Evolutionary conservation across 176 grass and related monocot genomes (phyloP).

Genomic region (Saccharum spontaneum): DNA sequence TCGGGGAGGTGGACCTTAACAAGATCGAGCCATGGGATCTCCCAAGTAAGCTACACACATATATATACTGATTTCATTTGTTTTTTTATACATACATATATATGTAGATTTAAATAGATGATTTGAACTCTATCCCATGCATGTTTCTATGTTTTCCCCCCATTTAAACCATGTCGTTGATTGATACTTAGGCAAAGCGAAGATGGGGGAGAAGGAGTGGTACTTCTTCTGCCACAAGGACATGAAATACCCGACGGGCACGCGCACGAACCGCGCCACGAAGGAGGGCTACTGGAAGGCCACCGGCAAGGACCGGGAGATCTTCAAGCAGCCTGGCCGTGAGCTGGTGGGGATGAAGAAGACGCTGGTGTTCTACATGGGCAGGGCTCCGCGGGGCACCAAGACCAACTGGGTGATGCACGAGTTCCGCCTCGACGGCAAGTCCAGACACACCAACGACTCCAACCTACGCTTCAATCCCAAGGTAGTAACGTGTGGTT

Average conservation of each 20-base stretch:
- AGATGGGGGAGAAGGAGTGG: constrained; percentile 74
- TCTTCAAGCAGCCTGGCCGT: constrained; percentile 21
- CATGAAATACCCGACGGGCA: constrained; percentile 73
- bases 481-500: constrained; percentile 28
- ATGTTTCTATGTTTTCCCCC: not conserved
- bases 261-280: constrained; percentile 72
- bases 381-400: constrained; percentile 65
- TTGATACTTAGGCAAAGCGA: constrained; percentile 55
- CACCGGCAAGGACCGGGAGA: constrained; percentile 81
- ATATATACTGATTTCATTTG: not conserved
- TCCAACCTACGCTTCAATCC: not conserved
- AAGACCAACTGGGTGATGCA: constrained; percentile 91
- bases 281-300: constrained; percentile 83
- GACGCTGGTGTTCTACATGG: constrained; percentile 83
- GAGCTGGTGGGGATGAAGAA: constrained; percentile 75
- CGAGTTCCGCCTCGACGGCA: constrained; percentile 67
- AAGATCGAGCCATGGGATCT: constrained; percentile 94
- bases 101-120: not conserved
- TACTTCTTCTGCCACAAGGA: constrained; percentile 67
- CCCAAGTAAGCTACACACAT: constrained; percentile 38
- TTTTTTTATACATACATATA: not conserved
- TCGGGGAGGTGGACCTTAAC: constrained; percentile 82
- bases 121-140: not conserved
- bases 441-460: constrained; percentile 1
- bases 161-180: too few relatives aligned